Conservation (phyloP, 73 alveolate genomes). For the Urostyla sp. region DNA sequence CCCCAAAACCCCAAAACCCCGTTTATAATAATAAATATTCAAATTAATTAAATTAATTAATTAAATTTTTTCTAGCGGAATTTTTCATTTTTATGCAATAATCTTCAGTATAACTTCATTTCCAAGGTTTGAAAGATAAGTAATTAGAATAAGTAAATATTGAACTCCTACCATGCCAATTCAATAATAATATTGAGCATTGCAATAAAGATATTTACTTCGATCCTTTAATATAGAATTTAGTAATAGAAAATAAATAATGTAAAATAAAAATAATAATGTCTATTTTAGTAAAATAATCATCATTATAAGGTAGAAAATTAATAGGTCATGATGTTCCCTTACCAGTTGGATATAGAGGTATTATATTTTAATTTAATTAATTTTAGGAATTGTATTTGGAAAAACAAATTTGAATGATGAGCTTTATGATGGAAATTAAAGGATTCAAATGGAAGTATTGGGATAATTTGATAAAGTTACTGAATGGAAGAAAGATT, state of each 20-base stretch:
- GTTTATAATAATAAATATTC: too few species aligned
- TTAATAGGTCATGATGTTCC: constrained; percentile 34
- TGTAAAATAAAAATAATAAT: neutral
- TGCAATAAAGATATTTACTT: constrained; percentile 45
- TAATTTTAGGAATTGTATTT: constrained; percentile 2
- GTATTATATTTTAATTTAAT: neutral
- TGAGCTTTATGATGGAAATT: constrained; percentile 17
- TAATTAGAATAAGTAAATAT: neutral
- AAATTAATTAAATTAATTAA: too few species aligned
- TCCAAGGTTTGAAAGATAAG: neutral
- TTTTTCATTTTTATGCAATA: too few species aligned
- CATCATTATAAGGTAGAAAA: constrained; percentile 43
- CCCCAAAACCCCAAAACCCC: too few species aligned
- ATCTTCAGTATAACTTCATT: too few species aligned
- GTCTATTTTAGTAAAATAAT: constrained; percentile 1
- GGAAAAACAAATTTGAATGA: constrained; percentile 36
- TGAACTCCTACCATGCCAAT: constrained; percentile 50
- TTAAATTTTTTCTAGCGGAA: too few species aligned
- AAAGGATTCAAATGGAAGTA: constrained; percentile 16
- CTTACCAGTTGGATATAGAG: constrained; percentile 33
- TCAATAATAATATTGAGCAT: constrained; percentile 35
- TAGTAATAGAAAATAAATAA: neutral
- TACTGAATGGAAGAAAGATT: constrained; percentile 57
- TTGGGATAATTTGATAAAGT: constrained; percentile 25
- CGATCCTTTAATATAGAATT: constrained; percentile 22